Conservation (phyloP, 2,329 filamentous ascomycete species). For the Thielaviopsis musarum region DNA sequence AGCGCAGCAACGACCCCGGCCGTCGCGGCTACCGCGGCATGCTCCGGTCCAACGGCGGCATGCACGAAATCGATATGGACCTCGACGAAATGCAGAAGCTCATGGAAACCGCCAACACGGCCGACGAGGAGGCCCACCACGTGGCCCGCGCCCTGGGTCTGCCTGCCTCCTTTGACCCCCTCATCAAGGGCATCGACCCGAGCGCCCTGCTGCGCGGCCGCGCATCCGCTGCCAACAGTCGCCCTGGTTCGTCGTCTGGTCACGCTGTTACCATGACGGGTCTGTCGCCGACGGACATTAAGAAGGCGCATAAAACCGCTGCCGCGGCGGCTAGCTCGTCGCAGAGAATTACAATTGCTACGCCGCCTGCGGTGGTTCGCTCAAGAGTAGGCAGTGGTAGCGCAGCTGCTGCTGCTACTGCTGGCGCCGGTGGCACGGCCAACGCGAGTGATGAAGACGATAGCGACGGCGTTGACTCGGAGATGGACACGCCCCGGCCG, state of each 20-base stretch:
- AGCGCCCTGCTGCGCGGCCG: slow-evolving; percentile 14
- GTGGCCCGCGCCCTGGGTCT: slow-evolving; percentile 47
- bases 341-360: not conserved
- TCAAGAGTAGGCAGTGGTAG: not conserved
- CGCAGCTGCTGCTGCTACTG: too few species aligned
- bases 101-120: slow-evolving; percentile 35
- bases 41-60: slow-evolving; percentile 43
- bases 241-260: slow-evolving; percentile 5
- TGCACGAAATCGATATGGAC: slow-evolving; percentile 41
- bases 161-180: slow-evolving; percentile 46
- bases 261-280: not conserved
- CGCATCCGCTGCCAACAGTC: slow-evolving; percentile 11
- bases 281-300: not conserved
- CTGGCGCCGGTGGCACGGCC: slow-evolving; percentile 4
- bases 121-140: slow-evolving; percentile 46
- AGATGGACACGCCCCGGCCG: slow-evolving; percentile 29
- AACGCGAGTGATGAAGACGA: slow-evolving; percentile 24
- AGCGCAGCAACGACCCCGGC: slow-evolving; percentile 59
- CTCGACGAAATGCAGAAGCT: slow-evolving; percentile 32
- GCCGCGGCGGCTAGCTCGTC: not conserved
- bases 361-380: not conserved
- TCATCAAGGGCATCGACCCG: slow-evolving; percentile 37
- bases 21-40: slow-evolving; percentile 66
- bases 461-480: slow-evolving; percentile 22
- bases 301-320: not conserved